Evolutionary conservation across 352 stramenopile species (phyloP).

Genomic region (Blastocystis hominis): DNA sequence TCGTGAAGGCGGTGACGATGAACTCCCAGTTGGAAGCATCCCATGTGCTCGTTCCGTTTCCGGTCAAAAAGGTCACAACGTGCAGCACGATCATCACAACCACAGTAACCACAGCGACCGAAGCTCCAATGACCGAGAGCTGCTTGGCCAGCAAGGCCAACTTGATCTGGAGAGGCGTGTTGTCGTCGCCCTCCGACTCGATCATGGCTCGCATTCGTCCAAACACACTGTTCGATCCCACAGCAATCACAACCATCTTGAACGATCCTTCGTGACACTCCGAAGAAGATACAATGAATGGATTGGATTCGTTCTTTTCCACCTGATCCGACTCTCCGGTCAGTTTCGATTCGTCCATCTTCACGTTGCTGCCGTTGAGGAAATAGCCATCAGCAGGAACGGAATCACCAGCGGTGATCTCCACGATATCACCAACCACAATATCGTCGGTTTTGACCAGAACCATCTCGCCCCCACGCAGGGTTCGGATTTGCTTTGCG

Average conservation of each 20-base stretch:
- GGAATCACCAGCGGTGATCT: conserved; percentile 69
- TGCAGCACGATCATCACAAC: conserved; percentile 1
- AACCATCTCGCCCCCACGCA: background rate
- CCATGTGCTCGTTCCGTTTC: background rate
- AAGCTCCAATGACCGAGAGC: background rate
- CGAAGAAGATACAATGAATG: conserved; percentile 74
- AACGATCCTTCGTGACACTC: conserved; percentile 77
- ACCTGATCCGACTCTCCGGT: conserved; percentile 78
- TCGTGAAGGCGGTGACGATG: background rate
- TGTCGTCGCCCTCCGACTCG: conserved; percentile 30
- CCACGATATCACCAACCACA: conserved; percentile 76
- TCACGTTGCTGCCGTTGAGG: conserved; percentile 72
- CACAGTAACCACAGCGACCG: background rate
- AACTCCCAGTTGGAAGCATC: background rate
- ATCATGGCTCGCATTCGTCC: conserved; percentile 74
- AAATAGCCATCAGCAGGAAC: conserved; percentile 76
- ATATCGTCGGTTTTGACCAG: conserved; percentile 65
- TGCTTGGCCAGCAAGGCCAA: conserved; percentile 71
- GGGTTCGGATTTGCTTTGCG: conserved; percentile 63
- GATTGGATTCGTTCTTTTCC: conserved; percentile 63
- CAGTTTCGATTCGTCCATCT: conserved; percentile 75
- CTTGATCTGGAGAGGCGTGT: conserved; percentile 73
- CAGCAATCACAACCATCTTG: conserved; percentile 78
- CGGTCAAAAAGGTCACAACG: background rate
- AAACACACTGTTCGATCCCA: conserved; percentile 76